Percentiles rank a stretch among this genome's conserved stretches.
Conservation (phyloP, 208 protist genomes). For the Crithidia brevicula region DNA sequence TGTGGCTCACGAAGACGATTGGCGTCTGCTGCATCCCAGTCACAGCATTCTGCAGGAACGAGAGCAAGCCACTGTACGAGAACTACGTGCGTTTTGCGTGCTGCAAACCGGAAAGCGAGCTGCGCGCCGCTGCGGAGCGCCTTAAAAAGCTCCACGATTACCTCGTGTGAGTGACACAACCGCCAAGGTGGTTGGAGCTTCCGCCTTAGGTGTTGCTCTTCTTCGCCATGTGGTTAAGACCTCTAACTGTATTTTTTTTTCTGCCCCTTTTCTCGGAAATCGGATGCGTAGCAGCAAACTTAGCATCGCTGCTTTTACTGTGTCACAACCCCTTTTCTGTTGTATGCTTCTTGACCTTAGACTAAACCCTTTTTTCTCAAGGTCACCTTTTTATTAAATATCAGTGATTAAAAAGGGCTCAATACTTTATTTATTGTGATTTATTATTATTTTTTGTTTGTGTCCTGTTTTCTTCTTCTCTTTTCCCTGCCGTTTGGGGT, state of each 20-base stretch:
- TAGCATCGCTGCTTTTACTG: not conserved
- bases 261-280: not conserved
- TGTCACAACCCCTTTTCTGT: slow-evolving; percentile 6
- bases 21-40: slow-evolving; percentile 90
- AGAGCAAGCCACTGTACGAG: slow-evolving; percentile 54
- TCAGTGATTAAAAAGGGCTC: too few relatives aligned
- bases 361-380: too few relatives aligned
- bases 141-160: slow-evolving; percentile 61
- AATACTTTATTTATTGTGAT: not conserved
- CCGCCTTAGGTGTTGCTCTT: too few relatives aligned
- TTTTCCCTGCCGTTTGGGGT: slow-evolving; percentile 12
- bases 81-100: slow-evolving; percentile 88
- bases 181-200: too few relatives aligned
- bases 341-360: too few relatives aligned
- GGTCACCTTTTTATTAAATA: too few relatives aligned
- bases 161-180: too few relatives aligned
- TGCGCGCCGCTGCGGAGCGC: slow-evolving; percentile 45
- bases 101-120: slow-evolving; percentile 84
- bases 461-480: slow-evolving; percentile 13
- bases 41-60: slow-evolving; percentile 72
- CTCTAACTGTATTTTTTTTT: not conserved
- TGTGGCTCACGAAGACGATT: slow-evolving; percentile 86
- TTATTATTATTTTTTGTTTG: not conserved
- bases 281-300: too few relatives aligned
- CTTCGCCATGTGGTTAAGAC: too few relatives aligned